Evolutionary conservation across 106 monocot genomes (phyloP), one percentile per base, ranked within the genome.

Genomic region (Posidonia australis): DNA sequence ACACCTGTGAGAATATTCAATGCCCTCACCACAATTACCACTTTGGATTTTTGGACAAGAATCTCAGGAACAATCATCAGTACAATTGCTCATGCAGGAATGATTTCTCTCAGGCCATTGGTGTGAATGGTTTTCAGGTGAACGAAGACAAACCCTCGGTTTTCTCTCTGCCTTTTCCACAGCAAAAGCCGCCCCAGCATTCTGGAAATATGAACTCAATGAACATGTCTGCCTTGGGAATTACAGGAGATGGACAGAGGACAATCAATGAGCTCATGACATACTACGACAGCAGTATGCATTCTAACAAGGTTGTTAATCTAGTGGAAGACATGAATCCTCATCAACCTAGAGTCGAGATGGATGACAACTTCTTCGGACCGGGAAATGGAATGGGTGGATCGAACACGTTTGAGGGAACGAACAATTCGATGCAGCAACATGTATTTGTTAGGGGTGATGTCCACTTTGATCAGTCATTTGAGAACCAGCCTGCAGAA

Each of bases 231-330:
- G 54, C 54, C 41, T 32, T 93, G 51, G 82, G 72, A 4, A 74
- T 85, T 17, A 58, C 87, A 10, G 62, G 59, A 2, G 86, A 90
- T 23, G 90, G 81, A 2, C 83, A 84, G 54, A 82, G 73, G 16
- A 78, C 76, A 1, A 85, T 88, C 44, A 66, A 59, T 26, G 85
- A 83, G 9, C 78, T 93, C 59, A 80, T 93, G 88, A 69, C 69
- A 19, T 63, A 79, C 47, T 93, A 88, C 19, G 85, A 93, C 13
- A 74, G 27, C 63, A 76, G 56, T 28, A 46, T 78, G 17, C 58
- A 36, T 14, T 31, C 52, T 3, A 31, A 20, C 62, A 67, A 63
- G 32, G 61, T 19, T 23, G 28, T 66, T 11, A 16, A 54, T 27
- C 0, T 51, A 17, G 49, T 22, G 1, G 52, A 52, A 3, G 49